These are phyloP conservation scores for Macrolepiota dolichaula DNA, from an alignment of 768 basidiomycete genomes.

Conservation along the genomic window DNA sequence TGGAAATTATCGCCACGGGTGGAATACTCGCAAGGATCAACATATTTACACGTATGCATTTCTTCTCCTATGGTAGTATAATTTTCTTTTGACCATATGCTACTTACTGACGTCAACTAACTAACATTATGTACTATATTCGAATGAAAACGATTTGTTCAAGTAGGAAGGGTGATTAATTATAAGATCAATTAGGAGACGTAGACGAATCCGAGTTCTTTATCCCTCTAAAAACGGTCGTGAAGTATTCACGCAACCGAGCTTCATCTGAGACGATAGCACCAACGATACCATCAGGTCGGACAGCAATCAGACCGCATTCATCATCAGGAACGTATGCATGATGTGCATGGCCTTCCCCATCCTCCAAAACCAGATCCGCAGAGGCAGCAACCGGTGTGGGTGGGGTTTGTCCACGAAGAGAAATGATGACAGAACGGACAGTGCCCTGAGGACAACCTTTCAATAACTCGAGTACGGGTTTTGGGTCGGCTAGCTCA, in stretches of 20 bases:
- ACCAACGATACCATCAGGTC: conserved; percentile 29
- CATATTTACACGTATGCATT: no score
- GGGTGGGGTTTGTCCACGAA: background rate
- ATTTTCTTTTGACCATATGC: no score
- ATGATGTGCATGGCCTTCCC: conserved; percentile 22
- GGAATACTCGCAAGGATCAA: no score
- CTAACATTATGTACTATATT: no score
- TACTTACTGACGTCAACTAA: no score
- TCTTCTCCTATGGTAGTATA: no score
- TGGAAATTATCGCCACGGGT: no score
- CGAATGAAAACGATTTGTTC: no score
- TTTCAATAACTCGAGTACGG: conserved; percentile 12
- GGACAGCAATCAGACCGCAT: conserved; percentile 47
- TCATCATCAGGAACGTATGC: conserved; percentile 36
- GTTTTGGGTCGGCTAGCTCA: conserved; percentile 10
- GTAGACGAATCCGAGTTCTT: background rate
- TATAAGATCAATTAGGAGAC: background rate
- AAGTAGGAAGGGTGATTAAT: background rate
- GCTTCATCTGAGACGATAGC: conserved; percentile 15
- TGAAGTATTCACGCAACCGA: conserved; percentile 32
- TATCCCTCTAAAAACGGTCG: conserved; percentile 22
- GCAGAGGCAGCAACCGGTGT: background rate
- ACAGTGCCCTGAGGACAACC: conserved; percentile 14
- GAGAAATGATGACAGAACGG: conserved; percentile 16
- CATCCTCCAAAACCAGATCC: conserved; percentile 21